Evolutionary conservation across 164 flowering plant genomes (phyloP).

Genomic region (Piper longum): DNA sequence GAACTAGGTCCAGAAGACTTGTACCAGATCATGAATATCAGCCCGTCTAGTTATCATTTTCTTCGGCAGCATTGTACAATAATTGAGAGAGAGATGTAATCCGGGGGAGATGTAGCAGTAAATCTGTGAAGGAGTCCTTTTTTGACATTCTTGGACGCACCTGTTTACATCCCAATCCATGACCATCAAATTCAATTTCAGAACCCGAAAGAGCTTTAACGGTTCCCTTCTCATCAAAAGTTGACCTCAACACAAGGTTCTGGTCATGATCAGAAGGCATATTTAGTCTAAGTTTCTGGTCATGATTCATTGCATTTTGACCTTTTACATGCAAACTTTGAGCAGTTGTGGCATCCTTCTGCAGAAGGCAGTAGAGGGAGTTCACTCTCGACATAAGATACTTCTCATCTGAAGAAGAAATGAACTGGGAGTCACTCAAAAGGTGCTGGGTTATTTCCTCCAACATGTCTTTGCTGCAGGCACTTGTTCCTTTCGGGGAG

Average conservation of each 20-base stretch:
- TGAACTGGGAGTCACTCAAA: conserved; percentile 44
- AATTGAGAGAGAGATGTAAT: conserved; percentile 77
- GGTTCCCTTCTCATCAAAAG: conserved; percentile 5
- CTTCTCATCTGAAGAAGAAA: conserved; percentile 52
- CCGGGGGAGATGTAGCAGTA: conserved; percentile 77
- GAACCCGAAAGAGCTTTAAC: conserved; percentile 6
- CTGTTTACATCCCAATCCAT: conserved; percentile 21
- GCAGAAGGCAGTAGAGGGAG: conserved; percentile 72
- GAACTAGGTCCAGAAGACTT: not conserved
- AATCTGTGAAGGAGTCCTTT: conserved; percentile 68
- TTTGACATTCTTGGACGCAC: conserved; percentile 38
- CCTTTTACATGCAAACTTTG: conserved; percentile 16
- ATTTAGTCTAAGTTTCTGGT: not conserved
- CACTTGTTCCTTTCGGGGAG: conserved; percentile 1
- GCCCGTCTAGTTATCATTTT: conserved; percentile 30
- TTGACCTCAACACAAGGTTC: not conserved
- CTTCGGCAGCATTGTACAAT: conserved; percentile 64
- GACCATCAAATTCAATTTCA: conserved; percentile 13
- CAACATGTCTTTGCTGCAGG: conserved; percentile 21
- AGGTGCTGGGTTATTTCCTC: conserved; percentile 55
- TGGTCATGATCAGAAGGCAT: no score
- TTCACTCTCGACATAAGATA: conserved; percentile 73
- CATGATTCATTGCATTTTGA: conserved; percentile 13
- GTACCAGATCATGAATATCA: conserved; percentile 4
- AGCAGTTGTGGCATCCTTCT: conserved; percentile 32